phyloP scores from a whole-genome alignment of 768 basidiomycete species.

The Saitozyma podzolica region DNA sequence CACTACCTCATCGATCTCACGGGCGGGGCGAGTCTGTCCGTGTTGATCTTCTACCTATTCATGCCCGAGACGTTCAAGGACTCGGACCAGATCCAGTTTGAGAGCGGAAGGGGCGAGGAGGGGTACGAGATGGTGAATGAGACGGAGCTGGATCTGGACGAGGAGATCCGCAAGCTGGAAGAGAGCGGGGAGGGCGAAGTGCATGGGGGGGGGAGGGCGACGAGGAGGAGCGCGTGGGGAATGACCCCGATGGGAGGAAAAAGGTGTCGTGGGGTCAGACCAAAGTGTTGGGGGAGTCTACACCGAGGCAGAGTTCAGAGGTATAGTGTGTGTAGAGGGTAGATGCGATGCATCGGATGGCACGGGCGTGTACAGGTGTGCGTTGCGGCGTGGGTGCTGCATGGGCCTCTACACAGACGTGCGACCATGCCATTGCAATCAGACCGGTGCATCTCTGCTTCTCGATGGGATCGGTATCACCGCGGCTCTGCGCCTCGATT shows the following conservation, averaged over 20 bases:
- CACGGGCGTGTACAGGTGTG: too few species aligned
- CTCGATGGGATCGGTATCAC: neutral
- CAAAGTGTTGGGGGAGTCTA: conserved; percentile 34
- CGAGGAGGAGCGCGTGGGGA: neutral
- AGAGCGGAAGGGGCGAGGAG: conserved; percentile 11
- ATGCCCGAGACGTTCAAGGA: conserved; percentile 77
- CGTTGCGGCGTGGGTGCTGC: too few species aligned
- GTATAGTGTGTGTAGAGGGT: neutral
- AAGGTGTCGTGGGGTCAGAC: conserved; percentile 46
- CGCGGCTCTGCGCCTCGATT: neutral
- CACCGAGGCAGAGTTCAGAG: conserved; percentile 2
- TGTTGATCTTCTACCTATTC: conserved; percentile 80
- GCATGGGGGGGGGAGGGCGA: conserved; percentile 17
- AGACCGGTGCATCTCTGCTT: too few species aligned
- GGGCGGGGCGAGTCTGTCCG: conserved; percentile 86
- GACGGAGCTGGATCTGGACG: conserved; percentile 32
- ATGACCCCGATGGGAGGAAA: conserved; percentile 15
- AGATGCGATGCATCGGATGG: neutral
- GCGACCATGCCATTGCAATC: too few species aligned
- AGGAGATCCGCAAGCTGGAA: conserved; percentile 51
- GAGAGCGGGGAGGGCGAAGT: conserved; percentile 17
- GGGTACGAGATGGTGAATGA: conserved; percentile 37
- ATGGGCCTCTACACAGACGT: too few species aligned
- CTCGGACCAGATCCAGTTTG: conserved; percentile 54
- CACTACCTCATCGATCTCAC: conserved; percentile 99